Conservation (phyloP, 495 filamentous ascomycete species). For the Penicillium chermesinum region DNA sequence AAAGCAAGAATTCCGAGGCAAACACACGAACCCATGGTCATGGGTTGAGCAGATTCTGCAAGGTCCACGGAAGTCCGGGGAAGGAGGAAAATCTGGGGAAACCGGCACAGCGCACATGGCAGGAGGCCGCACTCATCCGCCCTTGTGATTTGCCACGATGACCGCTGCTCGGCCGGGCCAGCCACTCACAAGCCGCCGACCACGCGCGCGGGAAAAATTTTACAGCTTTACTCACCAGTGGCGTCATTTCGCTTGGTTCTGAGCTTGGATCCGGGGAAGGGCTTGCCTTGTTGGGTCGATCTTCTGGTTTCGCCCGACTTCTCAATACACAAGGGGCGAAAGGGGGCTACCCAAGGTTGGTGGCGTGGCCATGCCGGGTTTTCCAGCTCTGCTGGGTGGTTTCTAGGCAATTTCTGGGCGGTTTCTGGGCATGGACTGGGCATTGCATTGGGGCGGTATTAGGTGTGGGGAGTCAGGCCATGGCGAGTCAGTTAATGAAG, state of each 20-base stretch:
- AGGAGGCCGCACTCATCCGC: no score
- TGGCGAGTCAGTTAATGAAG: conserved; percentile 17
- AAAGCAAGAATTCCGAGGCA: no score
- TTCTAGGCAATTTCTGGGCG: conserved; percentile 3
- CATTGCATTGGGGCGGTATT: neutral
- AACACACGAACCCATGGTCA: no score
- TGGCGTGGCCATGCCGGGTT: neutral
- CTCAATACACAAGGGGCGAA: neutral
- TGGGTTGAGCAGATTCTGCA: no score
- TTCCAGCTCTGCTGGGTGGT: conserved; percentile 1
- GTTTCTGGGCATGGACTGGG: conserved; percentile 1
- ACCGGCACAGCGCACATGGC: conserved; percentile 3
- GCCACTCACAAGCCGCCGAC: conserved; percentile 21
- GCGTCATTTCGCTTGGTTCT: neutral
- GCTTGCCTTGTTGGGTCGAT: neutral
- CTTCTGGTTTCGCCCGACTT: no score
- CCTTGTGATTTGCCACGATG: conserved; percentile 11
- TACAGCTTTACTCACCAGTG: neutral
- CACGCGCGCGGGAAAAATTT: conserved; percentile 13
- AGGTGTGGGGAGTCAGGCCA: conserved; percentile 4
- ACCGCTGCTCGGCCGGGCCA: conserved; percentile 19
- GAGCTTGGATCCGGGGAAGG: conserved; percentile 4
- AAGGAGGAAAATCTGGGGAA: conserved; percentile 25
- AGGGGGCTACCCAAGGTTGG: no score
- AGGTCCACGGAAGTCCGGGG: conserved; percentile 23